These are phyloP conservation scores for Helotiales sp. DNA, from an alignment of 2,329 filamentous ascomycete species.

Conservation along the genomic window DNA sequence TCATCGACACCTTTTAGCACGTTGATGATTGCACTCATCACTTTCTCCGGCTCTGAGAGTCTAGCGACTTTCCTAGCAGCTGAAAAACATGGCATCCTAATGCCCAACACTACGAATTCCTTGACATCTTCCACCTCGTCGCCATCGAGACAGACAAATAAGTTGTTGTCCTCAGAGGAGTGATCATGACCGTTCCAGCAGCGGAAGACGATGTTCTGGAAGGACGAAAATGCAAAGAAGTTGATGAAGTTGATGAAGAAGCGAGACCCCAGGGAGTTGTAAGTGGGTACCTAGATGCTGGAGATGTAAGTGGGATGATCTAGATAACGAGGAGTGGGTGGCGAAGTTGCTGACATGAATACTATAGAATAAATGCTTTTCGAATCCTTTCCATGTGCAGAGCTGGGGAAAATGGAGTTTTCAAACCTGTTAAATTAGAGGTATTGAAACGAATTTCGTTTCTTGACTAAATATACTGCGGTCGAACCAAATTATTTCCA, in stretches of 20 bases:
- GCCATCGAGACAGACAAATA: neutral
- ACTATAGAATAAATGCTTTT: no score
- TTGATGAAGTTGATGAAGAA: conserved; percentile 50
- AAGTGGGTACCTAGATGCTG: conserved; percentile 52
- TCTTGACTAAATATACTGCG: no score
- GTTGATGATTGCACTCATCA: conserved; percentile 24
- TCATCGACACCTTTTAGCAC: conserved; percentile 13
- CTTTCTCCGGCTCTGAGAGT: conserved; percentile 18
- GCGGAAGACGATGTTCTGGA: conserved; percentile 55
- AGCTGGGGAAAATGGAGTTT: no score
- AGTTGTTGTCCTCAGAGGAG: neutral
- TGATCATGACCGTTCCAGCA: conserved; percentile 44
- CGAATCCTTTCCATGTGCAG: no score
- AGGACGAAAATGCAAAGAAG: conserved; percentile 46
- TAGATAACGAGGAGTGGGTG: conserved; percentile 50
- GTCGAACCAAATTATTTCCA: neutral
- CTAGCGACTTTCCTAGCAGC: conserved; percentile 8
- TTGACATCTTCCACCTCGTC: conserved; percentile 1
- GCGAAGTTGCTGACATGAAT: neutral
- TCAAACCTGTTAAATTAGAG: no score
- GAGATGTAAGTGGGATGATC: conserved; percentile 50
- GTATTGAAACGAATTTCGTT: no score
- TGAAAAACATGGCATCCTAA: conserved; percentile 19
- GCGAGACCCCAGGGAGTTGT: conserved; percentile 51
- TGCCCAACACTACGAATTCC: conserved; percentile 23